Conservation (phyloP, 192 early-diverging fungal genomes). For the Coemansia sp. region DNA sequence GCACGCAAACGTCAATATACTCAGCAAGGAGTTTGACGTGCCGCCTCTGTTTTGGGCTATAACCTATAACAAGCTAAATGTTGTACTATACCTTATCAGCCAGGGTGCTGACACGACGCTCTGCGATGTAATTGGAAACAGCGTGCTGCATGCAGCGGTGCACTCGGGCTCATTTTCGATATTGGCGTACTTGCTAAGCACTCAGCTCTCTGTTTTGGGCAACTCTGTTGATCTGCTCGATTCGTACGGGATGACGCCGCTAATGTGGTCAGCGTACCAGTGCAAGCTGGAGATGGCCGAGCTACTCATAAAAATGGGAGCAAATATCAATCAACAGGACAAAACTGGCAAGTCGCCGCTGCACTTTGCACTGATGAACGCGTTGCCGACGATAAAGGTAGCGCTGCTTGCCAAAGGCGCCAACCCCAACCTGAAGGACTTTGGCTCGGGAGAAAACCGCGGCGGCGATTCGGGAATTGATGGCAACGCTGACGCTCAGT, state of each 20-base stretch:
- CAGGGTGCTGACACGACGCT: slow-evolving; percentile 73
- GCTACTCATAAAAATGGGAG: slow-evolving; percentile 69
- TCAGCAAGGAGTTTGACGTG: slow-evolving; percentile 75
- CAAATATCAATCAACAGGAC: slow-evolving; percentile 69
- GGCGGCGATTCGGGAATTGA: slow-evolving; percentile 7
- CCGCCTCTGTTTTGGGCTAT: slow-evolving; percentile 93
- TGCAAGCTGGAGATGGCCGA: slow-evolving; percentile 70
- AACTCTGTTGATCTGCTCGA: slow-evolving; percentile 64
- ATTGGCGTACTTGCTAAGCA: slow-evolving; percentile 69
- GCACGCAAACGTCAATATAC: slow-evolving; percentile 66
- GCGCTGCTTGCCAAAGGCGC: slow-evolving; percentile 76
- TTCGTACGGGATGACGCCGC: slow-evolving; percentile 74
- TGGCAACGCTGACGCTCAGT: slow-evolving; percentile 60
- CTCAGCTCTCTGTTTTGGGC: slow-evolving; percentile 64
- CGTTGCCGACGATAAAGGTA: slow-evolving; percentile 56
- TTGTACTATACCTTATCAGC: slow-evolving; percentile 70
- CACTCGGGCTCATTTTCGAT: slow-evolving; percentile 81
- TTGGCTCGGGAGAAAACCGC: slow-evolving; percentile 11
- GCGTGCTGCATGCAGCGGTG: slow-evolving; percentile 82
- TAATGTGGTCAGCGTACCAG: slow-evolving; percentile 96
- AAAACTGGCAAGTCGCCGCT: slow-evolving; percentile 75
- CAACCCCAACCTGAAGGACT: slow-evolving; percentile 59
- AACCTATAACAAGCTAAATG: slow-evolving; percentile 71
- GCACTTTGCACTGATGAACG: slow-evolving; percentile 85
- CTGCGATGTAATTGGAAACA: slow-evolving; percentile 85